These are phyloP conservation scores for Nematodospora anomalae DNA, from an alignment of 1,139 yeast species.

Conservation along the genomic window DNA sequence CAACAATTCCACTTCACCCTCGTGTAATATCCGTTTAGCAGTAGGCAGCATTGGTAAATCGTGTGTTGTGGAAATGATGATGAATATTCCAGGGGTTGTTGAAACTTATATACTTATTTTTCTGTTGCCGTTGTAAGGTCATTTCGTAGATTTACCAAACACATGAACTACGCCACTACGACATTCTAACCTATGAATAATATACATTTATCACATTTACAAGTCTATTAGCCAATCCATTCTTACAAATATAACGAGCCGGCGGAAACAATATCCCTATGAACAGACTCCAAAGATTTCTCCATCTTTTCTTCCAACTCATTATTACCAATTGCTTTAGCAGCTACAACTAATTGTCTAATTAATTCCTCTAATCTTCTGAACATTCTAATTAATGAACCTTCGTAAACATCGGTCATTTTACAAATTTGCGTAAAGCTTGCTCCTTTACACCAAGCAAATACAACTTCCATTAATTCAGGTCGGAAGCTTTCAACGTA, in stretches of 20 bases:
- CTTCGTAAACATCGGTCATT: slow-evolving; percentile 98
- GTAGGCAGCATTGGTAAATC: not conserved
- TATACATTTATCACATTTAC: not conserved
- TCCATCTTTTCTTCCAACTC: slow-evolving; percentile 89
- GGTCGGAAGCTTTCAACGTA: slow-evolving; percentile 88
- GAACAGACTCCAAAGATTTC: slow-evolving; percentile 77
- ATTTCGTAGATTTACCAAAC: no score
- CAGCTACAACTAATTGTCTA: slow-evolving; percentile 85
- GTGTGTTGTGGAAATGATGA: not conserved
- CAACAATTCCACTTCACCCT: slow-evolving; percentile 40
- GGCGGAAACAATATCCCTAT: slow-evolving; percentile 95
- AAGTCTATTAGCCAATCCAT: no score
- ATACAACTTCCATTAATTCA: slow-evolving; percentile 95
- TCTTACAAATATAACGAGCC: slow-evolving; percentile 77
- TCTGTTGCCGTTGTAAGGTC: not conserved
- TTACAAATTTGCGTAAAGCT: slow-evolving; percentile 94
- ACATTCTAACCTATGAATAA: not conserved
- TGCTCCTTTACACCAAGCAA: slow-evolving; percentile 96
- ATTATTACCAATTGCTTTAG: slow-evolving; percentile 87
- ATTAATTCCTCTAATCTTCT: slow-evolving; percentile 90
- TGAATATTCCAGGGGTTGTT: not conserved
- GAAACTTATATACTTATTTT: no score
- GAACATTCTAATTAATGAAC: slow-evolving; percentile 90
- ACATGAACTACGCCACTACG: not conserved
- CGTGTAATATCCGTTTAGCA: slow-evolving; percentile 10